Percentiles rank a stretch among this genome's conserved stretches.
These are phyloP conservation scores for Auricularia sp. DNA, from an alignment of 768 basidiomycete genomes.

Conservation along the genomic window DNA sequence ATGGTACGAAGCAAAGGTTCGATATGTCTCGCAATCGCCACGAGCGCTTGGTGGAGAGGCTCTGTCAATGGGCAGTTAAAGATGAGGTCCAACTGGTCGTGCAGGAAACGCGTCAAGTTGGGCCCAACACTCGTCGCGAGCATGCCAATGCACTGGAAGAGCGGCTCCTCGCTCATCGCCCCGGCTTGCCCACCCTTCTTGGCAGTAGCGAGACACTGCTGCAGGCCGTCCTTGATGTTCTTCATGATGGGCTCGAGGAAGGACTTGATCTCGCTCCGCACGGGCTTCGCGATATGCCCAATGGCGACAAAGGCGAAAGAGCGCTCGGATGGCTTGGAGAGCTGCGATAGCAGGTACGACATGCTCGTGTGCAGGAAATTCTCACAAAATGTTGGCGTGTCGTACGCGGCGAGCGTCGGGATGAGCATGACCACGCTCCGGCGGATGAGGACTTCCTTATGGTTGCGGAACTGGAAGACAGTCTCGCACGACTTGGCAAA, in stretches of 20 bases:
- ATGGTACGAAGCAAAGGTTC: constrained; percentile 85
- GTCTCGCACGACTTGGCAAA: constrained; percentile 84
- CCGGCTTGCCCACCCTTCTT: constrained; percentile 45
- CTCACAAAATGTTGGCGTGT: constrained; percentile 83
- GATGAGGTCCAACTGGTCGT: constrained; percentile 95
- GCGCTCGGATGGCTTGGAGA: constrained; percentile 83
- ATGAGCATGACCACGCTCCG: constrained; percentile 95
- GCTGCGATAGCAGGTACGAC: constrained; percentile 78
- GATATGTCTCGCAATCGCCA: constrained; percentile 76
- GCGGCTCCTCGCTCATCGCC: constrained; percentile 85
- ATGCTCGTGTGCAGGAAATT: constrained; percentile 90
- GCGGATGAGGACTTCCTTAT: constrained; percentile 78
- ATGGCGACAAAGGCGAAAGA: constrained; percentile 93
- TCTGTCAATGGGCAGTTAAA: constrained; percentile 89
- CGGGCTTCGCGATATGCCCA: constrained; percentile 85
- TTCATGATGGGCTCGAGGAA: constrained; percentile 88
- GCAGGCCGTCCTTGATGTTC: constrained; percentile 82
- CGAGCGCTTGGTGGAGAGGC: constrained; percentile 72
- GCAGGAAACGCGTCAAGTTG: constrained; percentile 87
- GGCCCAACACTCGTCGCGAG: constrained; percentile 90
- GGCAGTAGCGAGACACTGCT: constrained; percentile 62
- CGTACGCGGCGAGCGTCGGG: constrained; percentile 88
- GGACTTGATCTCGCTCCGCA: constrained; percentile 89
- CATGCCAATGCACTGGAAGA: constrained; percentile 98
- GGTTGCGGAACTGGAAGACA: constrained; percentile 78